phyloP scores from a whole-genome alignment of 2,329 filamentous ascomycete species.

The Ophiostoma australiae region DNA sequence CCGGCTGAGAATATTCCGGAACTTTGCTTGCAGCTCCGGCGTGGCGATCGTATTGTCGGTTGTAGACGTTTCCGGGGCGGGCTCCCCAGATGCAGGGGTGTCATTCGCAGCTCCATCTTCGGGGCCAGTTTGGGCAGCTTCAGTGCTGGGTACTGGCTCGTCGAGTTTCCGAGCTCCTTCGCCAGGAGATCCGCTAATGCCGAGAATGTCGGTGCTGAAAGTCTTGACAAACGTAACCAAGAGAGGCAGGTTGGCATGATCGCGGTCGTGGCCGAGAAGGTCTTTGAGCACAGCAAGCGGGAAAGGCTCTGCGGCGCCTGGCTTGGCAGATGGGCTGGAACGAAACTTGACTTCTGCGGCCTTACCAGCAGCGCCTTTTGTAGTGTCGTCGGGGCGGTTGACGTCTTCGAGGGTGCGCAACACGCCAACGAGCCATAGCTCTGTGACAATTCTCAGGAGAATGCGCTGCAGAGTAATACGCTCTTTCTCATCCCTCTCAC shows the following conservation, averaged over 20 bases:
- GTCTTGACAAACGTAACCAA: conserved; percentile 94
- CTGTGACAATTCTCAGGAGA: conserved; percentile 83
- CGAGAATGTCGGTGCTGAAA: conserved; percentile 92
- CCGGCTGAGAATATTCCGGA: conserved; percentile 74
- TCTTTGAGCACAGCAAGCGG: conserved; percentile 98
- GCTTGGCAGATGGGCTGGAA: conserved; percentile 50
- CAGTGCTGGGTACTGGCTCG: conserved; percentile 37
- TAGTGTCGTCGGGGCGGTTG: conserved; percentile 57
- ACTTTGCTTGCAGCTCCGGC: conserved; percentile 74
- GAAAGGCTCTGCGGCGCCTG: conserved; percentile 72
- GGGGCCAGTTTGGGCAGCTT: background rate
- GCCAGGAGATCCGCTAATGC: conserved; percentile 65
- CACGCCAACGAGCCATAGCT: conserved; percentile 90
- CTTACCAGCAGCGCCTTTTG: conserved; percentile 59
- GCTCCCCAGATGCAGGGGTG: background rate
- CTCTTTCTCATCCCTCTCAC: conserved; percentile 94
- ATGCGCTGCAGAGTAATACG: conserved; percentile 79
- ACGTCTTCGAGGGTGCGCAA: conserved; percentile 72
- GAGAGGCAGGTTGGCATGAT: conserved; percentile 84
- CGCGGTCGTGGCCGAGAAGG: conserved; percentile 84
- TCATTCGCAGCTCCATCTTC: background rate
- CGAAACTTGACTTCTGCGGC: conserved; percentile 55
- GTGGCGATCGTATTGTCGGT: conserved; percentile 67
- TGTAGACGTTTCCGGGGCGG: conserved; percentile 29
- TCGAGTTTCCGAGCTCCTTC: conserved; percentile 73